phyloP scores from a whole-genome alignment of 2,329 filamentous ascomycete genomes.

The Alternaria arbusti region DNA sequence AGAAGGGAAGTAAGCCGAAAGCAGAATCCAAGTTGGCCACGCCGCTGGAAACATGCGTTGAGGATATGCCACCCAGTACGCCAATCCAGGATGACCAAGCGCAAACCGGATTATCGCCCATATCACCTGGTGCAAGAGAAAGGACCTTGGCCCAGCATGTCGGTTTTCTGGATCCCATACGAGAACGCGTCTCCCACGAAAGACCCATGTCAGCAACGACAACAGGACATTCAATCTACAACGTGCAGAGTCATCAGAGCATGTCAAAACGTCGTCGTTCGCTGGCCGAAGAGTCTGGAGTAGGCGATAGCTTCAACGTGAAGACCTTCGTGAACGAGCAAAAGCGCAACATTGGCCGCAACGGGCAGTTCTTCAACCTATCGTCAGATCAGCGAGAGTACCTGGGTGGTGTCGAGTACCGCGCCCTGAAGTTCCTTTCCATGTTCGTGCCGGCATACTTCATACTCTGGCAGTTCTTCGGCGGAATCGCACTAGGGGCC shows the following conservation, averaged over 20 bases:
- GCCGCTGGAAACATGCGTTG: neutral
- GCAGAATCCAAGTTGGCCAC: slow-evolving; percentile 10
- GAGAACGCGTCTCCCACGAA: slow-evolving; percentile 18
- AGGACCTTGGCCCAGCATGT: slow-evolving; percentile 20
- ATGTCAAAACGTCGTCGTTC: slow-evolving; percentile 23
- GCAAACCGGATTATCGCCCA: slow-evolving; percentile 8
- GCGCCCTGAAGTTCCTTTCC: slow-evolving; percentile 28
- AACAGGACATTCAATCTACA: slow-evolving; percentile 30
- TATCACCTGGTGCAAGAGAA: slow-evolving; percentile 12
- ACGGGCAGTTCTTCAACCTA: slow-evolving; percentile 28
- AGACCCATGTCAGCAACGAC: slow-evolving; percentile 23
- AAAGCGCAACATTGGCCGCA: slow-evolving; percentile 28
- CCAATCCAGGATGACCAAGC: slow-evolving; percentile 5
- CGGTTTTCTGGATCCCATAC: slow-evolving; percentile 30
- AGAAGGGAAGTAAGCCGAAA: slow-evolving; percentile 8
- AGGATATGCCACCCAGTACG: slow-evolving; percentile 10
- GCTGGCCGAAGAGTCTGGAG: slow-evolving; percentile 19
- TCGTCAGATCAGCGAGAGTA: slow-evolving; percentile 30
- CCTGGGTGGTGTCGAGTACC: slow-evolving; percentile 29
- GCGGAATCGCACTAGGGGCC: slow-evolving; percentile 26
- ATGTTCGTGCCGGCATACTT: slow-evolving; percentile 26
- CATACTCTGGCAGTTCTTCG: slow-evolving; percentile 27
- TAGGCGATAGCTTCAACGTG: slow-evolving; percentile 25
- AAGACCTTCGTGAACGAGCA: slow-evolving; percentile 30
- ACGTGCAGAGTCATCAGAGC: slow-evolving; percentile 22